Evolutionary conservation across 192 early-diverging fungal species (phyloP), one percentile per base, ranked within the genome.

Genomic region (Coemansia sp.): DNA sequence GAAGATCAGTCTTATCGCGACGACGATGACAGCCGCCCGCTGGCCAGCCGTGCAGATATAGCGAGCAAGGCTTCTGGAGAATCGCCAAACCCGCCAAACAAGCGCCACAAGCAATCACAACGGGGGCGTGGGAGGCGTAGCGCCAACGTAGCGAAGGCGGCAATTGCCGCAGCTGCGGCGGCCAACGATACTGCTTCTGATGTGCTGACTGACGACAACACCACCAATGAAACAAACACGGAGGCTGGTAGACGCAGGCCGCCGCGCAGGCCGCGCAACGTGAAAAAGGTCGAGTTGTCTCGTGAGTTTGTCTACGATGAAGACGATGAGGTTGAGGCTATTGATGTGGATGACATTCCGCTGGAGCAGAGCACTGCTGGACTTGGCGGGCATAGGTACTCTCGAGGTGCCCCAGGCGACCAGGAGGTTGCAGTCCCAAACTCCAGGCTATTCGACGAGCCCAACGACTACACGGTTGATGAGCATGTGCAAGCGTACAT

Each of bases 401-500:
- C 34, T 3, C 32, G 34, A 4, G 33, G 55, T 17, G 34, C 55
- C 2, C 55, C 55, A 19, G 60, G 65, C 15, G 68, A 74, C 43
- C 68, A 65, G 33, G 71, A 70, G 9, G 77, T 74, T 14, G 62
- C 69, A 2, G 74, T 56, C 20, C 63, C 63, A 33, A 65, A 43
- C 35, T 64, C 65, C 7, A 41, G 34, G 50, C 23, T 34, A 14
- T 20, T 35, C 3, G 42, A 63, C 9, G 45, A 41, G 8, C 1
- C 20, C 29, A 71, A 70, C 20, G 64, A 67, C 40, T 74, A 69
- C 52, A 71, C 62, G 29, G 77, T 81, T 13, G 79, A 81, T 22
- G 62, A 81, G 52, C 62, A 69, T 5, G 74, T 81, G 50, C 79
- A 76, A 54, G 79, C 65, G 11, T 81, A 81, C 22, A 69, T 81